phyloP scores from a whole-genome alignment of 768 basidiomycete species.

The Kwoniella heveanensis region DNA sequence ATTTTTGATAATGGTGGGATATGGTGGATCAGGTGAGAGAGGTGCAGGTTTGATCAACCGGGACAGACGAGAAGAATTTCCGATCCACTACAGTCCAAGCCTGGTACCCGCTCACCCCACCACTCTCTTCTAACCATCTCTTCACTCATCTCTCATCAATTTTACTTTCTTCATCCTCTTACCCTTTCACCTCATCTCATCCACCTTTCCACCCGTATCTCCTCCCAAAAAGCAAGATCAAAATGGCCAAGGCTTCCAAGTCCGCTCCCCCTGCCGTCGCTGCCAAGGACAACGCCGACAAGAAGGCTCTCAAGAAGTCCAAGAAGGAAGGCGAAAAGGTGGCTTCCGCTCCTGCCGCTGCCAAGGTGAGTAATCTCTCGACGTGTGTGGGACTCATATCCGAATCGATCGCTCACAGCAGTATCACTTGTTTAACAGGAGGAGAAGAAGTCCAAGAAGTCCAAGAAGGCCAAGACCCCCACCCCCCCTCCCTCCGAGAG shows the following conservation, averaged over 20 bases:
- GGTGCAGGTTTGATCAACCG: neutral
- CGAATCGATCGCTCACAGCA: neutral
- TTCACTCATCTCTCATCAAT: neutral
- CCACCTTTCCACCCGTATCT: constrained; percentile 6
- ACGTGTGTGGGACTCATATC: too few species aligned
- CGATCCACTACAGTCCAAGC: constrained; percentile 5
- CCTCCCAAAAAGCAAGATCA: constrained; percentile 17
- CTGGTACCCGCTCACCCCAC: neutral
- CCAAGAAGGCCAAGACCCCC: constrained; percentile 43
- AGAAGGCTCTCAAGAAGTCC: constrained; percentile 43
- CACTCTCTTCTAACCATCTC: neutral
- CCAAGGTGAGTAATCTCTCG: constrained; percentile 41
- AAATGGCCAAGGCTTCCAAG: constrained; percentile 49
- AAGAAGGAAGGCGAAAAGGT: constrained; percentile 43
- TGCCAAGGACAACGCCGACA: constrained; percentile 45
- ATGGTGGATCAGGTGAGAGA: neutral
- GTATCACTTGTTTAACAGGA: constrained; percentile 3
- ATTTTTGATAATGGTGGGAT: neutral
- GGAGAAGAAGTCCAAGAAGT: constrained; percentile 44
- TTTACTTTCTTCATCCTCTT: constrained; percentile 1
- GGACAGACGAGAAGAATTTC: constrained; percentile 17
- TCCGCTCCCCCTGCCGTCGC: constrained; percentile 39
- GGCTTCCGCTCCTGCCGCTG: constrained; percentile 27
- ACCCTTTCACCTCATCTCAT: constrained; percentile 12
- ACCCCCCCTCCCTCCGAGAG: constrained; percentile 40